Base-by-base conservation (phyloP, 257 asterid genomes). In the Rehmannia glutinosa region DNA sequence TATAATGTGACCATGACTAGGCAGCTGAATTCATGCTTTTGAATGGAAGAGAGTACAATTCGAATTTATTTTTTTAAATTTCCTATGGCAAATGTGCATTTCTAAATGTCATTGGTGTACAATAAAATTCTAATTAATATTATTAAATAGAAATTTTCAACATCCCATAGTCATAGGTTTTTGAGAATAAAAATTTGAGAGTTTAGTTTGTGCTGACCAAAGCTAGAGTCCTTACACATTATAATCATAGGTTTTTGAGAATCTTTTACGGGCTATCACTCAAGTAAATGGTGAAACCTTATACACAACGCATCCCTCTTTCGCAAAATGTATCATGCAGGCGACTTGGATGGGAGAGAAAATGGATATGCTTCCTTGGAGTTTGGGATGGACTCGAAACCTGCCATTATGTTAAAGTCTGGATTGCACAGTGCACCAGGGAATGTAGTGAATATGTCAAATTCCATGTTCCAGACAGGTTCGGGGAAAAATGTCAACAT, bases 401-500 rank as follows among this genome's bases (percentile, higher is more conserved):
- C 84, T 52, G 78, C 70, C n/a, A 46, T 49, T 56, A 64, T 33
- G 57, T 55, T 65, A 71, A 74, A 68, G 43, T 23, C 83, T 52
- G 72, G 73, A 15, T 43, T 52, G 63, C 78, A 55, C 36, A 62
- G 63, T 78, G 68, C 68, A 42, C 50, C 84, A 25, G 57, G 51
- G 54, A 64, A 65, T 59, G 67, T 11, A 47, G 64, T 59, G 53
- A 61, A 61, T 50, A 41, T 56, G 59, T 70, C 87, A 70, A 81
- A 80, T 77, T 71, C 93, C 75, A 77, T 75, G 85, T 81, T 83
- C 60, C 86, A 81, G 83, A 81, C 84, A 21, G 90, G 79, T 23
- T 88, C 97, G 0, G 99, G 99, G 65, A 91, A 88, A 84, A 33
- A 81, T 63, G 96, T 94, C 52, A 65, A 58, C 61, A 67, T 88